Evolutionary conservation across 2,329 filamentous ascomycete genomes (phyloP), one percentile per base, ranked within the genome.

Genomic region (Colletotrichum neosansevieriae): DNA sequence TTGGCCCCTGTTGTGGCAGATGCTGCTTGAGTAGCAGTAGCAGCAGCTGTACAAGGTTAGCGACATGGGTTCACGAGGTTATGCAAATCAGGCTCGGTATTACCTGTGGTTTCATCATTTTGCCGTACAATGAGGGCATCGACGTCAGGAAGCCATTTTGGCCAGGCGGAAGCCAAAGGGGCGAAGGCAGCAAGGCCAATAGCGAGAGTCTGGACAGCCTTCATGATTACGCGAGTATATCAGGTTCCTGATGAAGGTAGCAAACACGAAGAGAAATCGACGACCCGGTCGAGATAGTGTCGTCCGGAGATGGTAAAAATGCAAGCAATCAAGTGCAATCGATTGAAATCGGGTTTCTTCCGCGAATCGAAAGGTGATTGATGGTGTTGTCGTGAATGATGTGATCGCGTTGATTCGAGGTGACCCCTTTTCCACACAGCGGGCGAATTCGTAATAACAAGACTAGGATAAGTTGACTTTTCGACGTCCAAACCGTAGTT

Each of bases 81-180:
- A 15, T 11, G 29, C 15, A 45, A 19, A 11, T 15, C 13, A 40
- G 54, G 40, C 67, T 24, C 63, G 61, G 65, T 57, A 57, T 71
- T 54, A 63, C 73, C 64, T 53, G 71, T 56, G 34, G 61, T 72
- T 71, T 72, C 76, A 50, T 79, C 76, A 70, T 85, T 80, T 70
- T 81, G 80, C 68, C 86, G 82, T 57, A 85, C 86, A 45, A 89
- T 78, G 40, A 91, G 75, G 13, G 83, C 75, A 71, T 89, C 84
- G 40, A 83, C 54, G 12, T 85, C 82, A 17, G 87, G 86, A 42
- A 89, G 78, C 83, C 85, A 88, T 70, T 76, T 78, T 19, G 87
- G 84, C 87, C 87, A 89, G 64, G 83, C 86, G 61, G 85, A 82
- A n/a, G 83, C 82, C 21, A 86, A 71, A 15, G 84, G 81, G 17